These are phyloP conservation scores for Pseudonitzschia multiseries DNA, from an alignment of 108 stramenopile species.

Conservation along the genomic window DNA sequence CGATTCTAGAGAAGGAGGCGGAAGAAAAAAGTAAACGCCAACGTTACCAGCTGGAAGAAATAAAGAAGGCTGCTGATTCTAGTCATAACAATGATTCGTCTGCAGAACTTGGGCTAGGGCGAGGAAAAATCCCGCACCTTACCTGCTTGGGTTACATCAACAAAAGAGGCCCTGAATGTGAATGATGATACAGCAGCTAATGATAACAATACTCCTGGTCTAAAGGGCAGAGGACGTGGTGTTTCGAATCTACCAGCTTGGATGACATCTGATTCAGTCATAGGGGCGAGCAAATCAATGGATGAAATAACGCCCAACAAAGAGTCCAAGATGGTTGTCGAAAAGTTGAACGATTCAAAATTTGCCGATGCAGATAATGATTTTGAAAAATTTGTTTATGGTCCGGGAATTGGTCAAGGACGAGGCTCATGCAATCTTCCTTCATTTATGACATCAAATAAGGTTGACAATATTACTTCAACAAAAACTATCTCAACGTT, in stretches of 20 bases:
- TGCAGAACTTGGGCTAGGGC: slow-evolving; percentile 18
- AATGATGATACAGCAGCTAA: no score
- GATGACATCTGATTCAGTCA: neutral
- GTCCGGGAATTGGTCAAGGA: neutral
- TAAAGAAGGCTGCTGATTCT: neutral
- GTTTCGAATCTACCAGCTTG: no score
- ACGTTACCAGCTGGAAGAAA: neutral
- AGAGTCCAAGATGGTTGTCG: neutral
- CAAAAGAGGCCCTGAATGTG: no score
- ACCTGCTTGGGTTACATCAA: slow-evolving; percentile 44
- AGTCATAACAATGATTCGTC: neutral
- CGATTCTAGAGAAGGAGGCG: neutral
- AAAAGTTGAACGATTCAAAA: neutral
- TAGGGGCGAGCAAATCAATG: neutral
- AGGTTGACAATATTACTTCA: neutral
- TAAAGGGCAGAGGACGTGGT: neutral
- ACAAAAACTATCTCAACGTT: neutral
- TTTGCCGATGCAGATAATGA: neutral
- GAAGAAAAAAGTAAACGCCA: neutral
- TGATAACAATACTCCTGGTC: slow-evolving; percentile 3
- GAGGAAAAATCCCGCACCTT: slow-evolving; percentile 30
- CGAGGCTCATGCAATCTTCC: slow-evolving; percentile 1
- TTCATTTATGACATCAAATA: neutral
- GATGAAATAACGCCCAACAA: neutral
- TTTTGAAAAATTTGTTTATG: neutral